Percentiles rank a stretch among this genome's conserved stretches.
Conservation (phyloP, 495 filamentous ascomycete genomes). For the Xylaria telfairii region DNA sequence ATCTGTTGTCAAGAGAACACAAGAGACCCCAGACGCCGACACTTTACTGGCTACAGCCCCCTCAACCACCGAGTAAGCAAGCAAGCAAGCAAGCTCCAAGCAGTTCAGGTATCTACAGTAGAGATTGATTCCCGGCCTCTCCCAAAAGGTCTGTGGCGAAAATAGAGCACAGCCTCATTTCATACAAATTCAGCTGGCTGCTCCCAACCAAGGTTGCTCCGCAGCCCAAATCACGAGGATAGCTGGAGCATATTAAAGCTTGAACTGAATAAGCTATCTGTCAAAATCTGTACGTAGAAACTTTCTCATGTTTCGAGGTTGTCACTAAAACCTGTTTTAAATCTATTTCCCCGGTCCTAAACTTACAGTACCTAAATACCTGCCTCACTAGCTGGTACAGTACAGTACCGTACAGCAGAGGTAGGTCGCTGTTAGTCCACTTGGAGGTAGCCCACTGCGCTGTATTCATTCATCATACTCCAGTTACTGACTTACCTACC, state of each 20-base stretch:
- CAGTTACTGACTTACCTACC: no score
- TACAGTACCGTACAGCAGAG: no score
- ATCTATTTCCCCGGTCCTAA: background rate
- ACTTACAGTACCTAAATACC: background rate
- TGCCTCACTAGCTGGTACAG: background rate
- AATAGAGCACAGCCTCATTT: conserved; percentile 12
- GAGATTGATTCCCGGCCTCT: background rate
- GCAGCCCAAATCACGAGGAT: conserved; percentile 11
- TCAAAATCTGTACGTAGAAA: conserved; percentile 15
- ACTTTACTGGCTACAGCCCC: background rate
- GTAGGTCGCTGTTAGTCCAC: background rate
- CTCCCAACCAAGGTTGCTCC: conserved; percentile 4
- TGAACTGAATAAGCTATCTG: background rate
- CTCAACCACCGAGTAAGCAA: conserved; percentile 1
- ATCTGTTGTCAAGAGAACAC: background rate
- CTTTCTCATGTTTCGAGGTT: conserved; percentile 5
- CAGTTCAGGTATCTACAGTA: background rate
- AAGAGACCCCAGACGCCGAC: background rate
- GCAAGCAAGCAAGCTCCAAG: no score
- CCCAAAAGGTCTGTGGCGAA: conserved; percentile 6
- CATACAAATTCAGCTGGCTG: background rate
- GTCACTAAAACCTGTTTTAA: background rate
- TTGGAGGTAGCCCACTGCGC: background rate
- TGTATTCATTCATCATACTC: background rate
- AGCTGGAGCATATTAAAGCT: background rate